Percentiles rank a stretch among this genome's conserved stretches.
Evolutionary conservation across 345 rosid species (phyloP).

Genomic region (Dipteronia dyeriana): DNA sequence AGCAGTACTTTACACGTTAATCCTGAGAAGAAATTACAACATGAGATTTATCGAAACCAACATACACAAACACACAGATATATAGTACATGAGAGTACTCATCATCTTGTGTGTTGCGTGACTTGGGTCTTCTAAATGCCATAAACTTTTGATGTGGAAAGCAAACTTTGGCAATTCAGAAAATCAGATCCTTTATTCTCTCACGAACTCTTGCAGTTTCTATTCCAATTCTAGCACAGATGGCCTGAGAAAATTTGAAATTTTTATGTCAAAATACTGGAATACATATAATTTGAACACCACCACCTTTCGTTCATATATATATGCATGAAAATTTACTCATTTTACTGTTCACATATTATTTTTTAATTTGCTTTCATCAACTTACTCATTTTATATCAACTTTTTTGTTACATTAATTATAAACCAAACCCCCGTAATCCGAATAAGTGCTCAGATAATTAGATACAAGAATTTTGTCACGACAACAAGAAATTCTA

Average conservation of each 20-base stretch:
- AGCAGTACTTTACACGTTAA: background rate
- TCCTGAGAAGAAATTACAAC: background rate
- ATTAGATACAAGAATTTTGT: too few species aligned
- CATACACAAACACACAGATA: too few species aligned
- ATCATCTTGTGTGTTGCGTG: background rate
- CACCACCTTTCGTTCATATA: too few species aligned
- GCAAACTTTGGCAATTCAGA: background rate
- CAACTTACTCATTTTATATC: too few species aligned
- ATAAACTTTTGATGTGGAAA: background rate
- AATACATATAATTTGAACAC: background rate
- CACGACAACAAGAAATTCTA: too few species aligned
- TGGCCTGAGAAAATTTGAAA: conserved; percentile 11
- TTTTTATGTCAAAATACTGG: background rate
- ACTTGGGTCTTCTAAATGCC: background rate
- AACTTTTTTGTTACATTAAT: too few species aligned
- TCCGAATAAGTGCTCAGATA: too few species aligned
- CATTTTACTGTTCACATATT: too few species aligned
- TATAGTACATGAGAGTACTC: background rate
- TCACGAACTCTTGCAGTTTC: conserved; percentile 29
- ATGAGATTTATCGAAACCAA: background rate
- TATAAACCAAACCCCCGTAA: too few species aligned
- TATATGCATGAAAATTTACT: too few species aligned
- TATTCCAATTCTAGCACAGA: conserved; percentile 27
- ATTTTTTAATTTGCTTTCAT: too few species aligned
- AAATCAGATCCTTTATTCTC: conserved; percentile 25